Evolutionary conservation across 2,329 filamentous ascomycete genomes (phyloP), one percentile per base, ranked within the genome.

Genomic region (Nigrospora sphaerica): DNA sequence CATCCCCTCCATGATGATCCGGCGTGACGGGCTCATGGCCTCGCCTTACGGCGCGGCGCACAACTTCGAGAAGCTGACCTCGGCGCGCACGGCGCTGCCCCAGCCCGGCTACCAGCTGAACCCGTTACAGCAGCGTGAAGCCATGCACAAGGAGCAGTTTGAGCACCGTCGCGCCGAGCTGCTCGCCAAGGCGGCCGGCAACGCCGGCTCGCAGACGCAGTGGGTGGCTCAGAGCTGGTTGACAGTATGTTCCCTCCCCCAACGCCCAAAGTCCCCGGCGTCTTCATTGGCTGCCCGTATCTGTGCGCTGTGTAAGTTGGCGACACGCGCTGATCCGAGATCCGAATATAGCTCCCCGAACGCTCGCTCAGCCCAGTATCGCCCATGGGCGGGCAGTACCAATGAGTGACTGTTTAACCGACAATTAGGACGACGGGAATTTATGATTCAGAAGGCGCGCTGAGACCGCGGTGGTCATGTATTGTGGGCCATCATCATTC

Each of bases 1-100:
- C 19, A 68, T 81, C 16, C 80, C 80, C 2, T 81, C 77, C 1
- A 82, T 83, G 79, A 68, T 81, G 50, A 81, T 83, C 58, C 71
- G 69, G 28, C 65, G 72, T 33, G 77, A 81, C 54, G 68, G 68
- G 5, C 59, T 78, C 11, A 67, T 77, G 64, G 66, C 69, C 2
- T 65, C 63, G 41, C 68, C 70, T 3, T 71, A 69, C 45, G 64
- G 67, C 6, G 59, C 64, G 42, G 63, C 64, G 7, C 62, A 69
- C 43, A 67, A 73, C 54, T 70, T 74, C 48, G 65, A 71, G 53
- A 72, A 69, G 59, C 54, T 73, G 31, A 57, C 73, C n/a, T 69
- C 70, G 4, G 63, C 67, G 16, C 65, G 64, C 42, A 49, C 55
- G 13, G 59, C 64, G 4, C 55, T 64, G 12, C 63, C 69, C 7